Evolutionary conservation across 345 rosid genomes (phyloP).

Genomic region (Orychophragmus violaceus): DNA sequence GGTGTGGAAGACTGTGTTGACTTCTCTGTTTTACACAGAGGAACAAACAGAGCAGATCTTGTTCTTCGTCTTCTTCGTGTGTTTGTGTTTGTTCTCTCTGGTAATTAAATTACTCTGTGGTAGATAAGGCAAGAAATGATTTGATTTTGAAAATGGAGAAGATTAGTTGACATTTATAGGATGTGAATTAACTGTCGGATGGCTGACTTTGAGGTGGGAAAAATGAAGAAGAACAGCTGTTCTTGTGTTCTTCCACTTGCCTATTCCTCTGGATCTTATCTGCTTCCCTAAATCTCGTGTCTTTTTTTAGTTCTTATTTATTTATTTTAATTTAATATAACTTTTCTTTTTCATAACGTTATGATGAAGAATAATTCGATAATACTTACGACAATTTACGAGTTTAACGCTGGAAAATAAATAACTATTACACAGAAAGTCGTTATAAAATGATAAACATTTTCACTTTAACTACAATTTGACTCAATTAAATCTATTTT

Average conservation of each 20-base stretch:
- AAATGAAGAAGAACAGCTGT: slow-evolving; percentile 20
- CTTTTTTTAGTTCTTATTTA: slow-evolving; percentile 8
- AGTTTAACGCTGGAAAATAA: neutral
- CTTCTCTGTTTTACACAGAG: slow-evolving; percentile 9
- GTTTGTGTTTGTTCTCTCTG: neutral
- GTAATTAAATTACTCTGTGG: neutral
- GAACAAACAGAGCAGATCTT: slow-evolving; percentile 16
- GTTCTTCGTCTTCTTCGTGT: neutral
- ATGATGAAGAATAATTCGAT: neutral
- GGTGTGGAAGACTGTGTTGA: slow-evolving; percentile 9
- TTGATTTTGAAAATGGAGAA: slow-evolving; percentile 7
- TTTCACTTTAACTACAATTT: slow-evolving; percentile 11
- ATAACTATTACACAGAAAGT: neutral
- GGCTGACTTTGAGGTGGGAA: slow-evolving; percentile 19
- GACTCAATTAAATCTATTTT: slow-evolving; percentile 7
- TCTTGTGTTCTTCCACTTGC: slow-evolving; percentile 17
- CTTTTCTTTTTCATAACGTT: neutral
- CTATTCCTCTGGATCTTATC: slow-evolving; percentile 27
- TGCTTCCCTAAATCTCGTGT: slow-evolving; percentile 29
- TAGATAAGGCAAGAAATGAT: slow-evolving; percentile 5
- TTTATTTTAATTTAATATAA: neutral
- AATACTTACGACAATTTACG: neutral
- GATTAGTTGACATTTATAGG: slow-evolving; percentile 21
- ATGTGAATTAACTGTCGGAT: slow-evolving; percentile 16
- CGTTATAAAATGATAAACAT: neutral